These are phyloP conservation scores for Paramecium sexaurelia DNA, from an alignment of 73 alveolate genomes.

Conservation along the genomic window DNA sequence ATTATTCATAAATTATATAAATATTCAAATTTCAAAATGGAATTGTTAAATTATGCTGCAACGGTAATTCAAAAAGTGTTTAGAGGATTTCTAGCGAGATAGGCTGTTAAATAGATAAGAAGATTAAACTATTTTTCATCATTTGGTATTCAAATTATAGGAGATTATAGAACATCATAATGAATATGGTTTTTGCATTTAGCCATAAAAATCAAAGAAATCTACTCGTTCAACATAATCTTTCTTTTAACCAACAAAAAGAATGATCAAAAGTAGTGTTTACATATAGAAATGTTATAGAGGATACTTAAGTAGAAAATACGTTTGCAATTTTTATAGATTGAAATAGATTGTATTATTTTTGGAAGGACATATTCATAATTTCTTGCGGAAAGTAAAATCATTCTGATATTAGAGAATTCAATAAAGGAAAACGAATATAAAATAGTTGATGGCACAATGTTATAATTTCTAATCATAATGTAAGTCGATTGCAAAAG, in stretches of 20 bases:
- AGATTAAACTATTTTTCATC: neutral
- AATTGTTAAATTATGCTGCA: conserved; percentile 34
- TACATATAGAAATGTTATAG: neutral
- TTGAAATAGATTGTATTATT: neutral
- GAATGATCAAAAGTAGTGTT: neutral
- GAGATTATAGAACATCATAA: neutral
- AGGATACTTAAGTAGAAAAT: conserved; percentile 44
- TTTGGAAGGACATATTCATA: conserved; percentile 38
- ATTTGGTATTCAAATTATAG: neutral
- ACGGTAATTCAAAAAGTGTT: conserved; percentile 1
- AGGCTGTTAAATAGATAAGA: neutral
- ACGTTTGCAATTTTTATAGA: neutral
- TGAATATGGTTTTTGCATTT: conserved; percentile 41
- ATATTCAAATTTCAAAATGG: conserved; percentile 24
- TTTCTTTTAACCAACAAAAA: neutral
- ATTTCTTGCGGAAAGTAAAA: conserved; percentile 33
- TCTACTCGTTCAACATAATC: neutral
- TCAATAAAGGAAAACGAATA: neutral
- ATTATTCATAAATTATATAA: neutral
- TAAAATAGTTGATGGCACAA: conserved; percentile 13
- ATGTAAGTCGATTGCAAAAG: neutral
- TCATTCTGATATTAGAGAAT: conserved; percentile 24
- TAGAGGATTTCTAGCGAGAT: neutral
- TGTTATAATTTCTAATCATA: conserved; percentile 2
- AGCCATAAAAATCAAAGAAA: neutral